Percentiles rank a stretch among this genome's conserved stretches.
Conservation (phyloP, 805 yeast species). For the Kodamaea sagamina region DNA sequence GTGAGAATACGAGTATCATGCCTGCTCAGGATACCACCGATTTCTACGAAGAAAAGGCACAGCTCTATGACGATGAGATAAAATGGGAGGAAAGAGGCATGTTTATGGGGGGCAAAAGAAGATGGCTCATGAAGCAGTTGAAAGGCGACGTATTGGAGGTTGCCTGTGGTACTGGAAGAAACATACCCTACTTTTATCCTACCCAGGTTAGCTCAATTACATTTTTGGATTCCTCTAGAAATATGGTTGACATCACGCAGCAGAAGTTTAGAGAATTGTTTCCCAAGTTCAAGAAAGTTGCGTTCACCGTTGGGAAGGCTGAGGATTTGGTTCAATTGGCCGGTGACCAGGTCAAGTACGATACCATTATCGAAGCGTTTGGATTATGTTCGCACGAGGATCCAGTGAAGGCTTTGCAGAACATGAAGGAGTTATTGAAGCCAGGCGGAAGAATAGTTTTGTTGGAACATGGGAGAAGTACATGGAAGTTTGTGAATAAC, state of each 20-base stretch:
- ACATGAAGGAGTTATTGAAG: constrained; percentile 69
- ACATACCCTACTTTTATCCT: constrained; percentile 71
- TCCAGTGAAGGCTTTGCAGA: constrained; percentile 78
- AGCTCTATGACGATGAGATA: constrained; percentile 77
- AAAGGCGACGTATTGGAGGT: constrained; percentile 92
- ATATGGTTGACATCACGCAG: constrained; percentile 82
- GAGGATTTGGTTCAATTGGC: constrained; percentile 73
- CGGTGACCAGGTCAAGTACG: constrained; percentile 58
- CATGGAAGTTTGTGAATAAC: constrained; percentile 73
- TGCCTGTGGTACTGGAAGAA: constrained; percentile 95
- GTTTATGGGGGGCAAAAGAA: constrained; percentile 63
- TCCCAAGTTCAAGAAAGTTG: constrained; percentile 71
- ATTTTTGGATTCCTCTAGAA: constrained; percentile 77
- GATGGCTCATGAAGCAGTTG: constrained; percentile 75
- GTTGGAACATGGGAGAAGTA: constrained; percentile 90
- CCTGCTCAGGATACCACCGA: constrained; percentile 80
- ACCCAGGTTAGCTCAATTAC: constrained; percentile 70
- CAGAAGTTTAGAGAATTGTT: constrained; percentile 67
- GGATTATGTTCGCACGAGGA: constrained; percentile 96
- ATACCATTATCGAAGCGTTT: constrained; percentile 90
- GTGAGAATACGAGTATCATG: constrained; percentile 48
- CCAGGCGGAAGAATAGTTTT: constrained; percentile 90
- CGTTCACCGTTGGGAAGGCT: constrained; percentile 88
- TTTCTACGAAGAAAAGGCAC: constrained; percentile 77
- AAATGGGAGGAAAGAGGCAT: constrained; percentile 69